These are phyloP conservation scores for Alternaria triticina DNA, from an alignment of 2,329 filamentous ascomycete species.

Conservation along the genomic window DNA sequence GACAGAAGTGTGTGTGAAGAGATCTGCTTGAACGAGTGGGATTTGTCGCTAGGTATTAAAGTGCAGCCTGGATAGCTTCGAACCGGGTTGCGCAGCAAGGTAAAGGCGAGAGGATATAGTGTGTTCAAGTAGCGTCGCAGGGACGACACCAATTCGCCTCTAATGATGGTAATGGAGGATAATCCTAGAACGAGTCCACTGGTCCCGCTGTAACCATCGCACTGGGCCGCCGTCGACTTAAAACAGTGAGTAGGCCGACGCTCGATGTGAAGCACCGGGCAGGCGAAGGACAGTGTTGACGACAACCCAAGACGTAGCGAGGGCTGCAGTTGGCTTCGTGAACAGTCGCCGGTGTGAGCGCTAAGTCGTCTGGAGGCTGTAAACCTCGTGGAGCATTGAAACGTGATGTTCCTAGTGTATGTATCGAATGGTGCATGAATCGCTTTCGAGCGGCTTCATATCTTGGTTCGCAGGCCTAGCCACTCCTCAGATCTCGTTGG, in stretches of 20 bases:
- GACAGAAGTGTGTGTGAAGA: conserved; percentile 29
- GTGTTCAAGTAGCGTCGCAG: conserved; percentile 43
- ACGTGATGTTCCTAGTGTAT: conserved; percentile 27
- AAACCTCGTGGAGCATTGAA: conserved; percentile 37
- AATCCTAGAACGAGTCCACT: conserved; percentile 34
- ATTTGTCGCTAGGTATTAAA: conserved; percentile 43
- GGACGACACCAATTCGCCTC: conserved; percentile 35
- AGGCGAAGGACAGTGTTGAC: conserved; percentile 36
- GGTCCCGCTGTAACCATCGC: conserved; percentile 32
- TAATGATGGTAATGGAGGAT: conserved; percentile 35
- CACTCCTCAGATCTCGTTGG: conserved; percentile 31
- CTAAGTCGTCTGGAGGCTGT: conserved; percentile 37
- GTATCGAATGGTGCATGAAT: conserved; percentile 33
- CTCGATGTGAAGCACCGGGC: conserved; percentile 38
- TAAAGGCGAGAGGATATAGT: conserved; percentile 40
- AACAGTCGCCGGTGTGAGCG: conserved; percentile 39
- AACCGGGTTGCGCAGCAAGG: conserved; percentile 39
- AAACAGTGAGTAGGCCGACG: conserved; percentile 39
- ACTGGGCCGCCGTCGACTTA: conserved; percentile 40
- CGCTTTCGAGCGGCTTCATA: conserved; percentile 29
- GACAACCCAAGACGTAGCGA: conserved; percentile 29
- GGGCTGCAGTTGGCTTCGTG: conserved; percentile 38
- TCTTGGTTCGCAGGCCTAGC: conserved; percentile 21
- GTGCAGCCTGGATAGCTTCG: conserved; percentile 25
- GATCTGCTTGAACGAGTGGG: conserved; percentile 44